Base-by-base conservation (phyloP, 495 filamentous ascomycete species). In the Bryoglossum gracile region DNA sequence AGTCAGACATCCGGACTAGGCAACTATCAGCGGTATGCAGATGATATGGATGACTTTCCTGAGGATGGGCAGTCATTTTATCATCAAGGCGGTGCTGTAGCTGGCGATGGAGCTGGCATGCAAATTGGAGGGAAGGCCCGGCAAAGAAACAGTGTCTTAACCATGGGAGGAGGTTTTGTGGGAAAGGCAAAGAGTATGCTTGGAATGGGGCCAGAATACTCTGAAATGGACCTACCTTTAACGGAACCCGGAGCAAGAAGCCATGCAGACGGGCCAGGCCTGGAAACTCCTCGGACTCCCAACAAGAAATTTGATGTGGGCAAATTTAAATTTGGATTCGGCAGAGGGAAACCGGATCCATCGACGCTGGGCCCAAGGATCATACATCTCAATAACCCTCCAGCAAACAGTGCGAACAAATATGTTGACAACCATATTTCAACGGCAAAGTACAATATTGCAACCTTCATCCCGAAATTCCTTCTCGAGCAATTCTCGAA, bases 401-500 rank as follows among this genome's bases (percentile, higher is more conserved):
- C 91, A 3, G 91, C 91, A 17, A 99, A 99, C 63, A 71, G 80
- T 22, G 72, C 68, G 44, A 89, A 89, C 71, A 92, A 89, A 62
- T 96, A 90, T 66, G 76, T 90, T 49, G 85, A 91, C 74, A 99
- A 99, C 63, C 87, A 96, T 63, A 84, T 99, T 37, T 96, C 91
- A 5, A 99, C 94, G 2, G 83, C 94, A 56, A 99, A 99, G 64
- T 99, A 99, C 76, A 99, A 97, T 64, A 58, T 90, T 60, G 74
- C 86, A 43, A 95, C 88, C n/a, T 97, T 97, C 65, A 59, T 96
- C 22, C 91, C 92, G 39, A 99, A 99, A 66, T 99, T 99, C 70
- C 72, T 99, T 17, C 94, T 89, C 67, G 94, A 99, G 61, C 94
- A 99, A 66, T 99, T 99, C 71, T 95, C 89, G 41, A 99, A 95